These are phyloP conservation scores for Westerdykella sp. DNA, from an alignment of 2,329 filamentous ascomycete species.

Conservation along the genomic window DNA sequence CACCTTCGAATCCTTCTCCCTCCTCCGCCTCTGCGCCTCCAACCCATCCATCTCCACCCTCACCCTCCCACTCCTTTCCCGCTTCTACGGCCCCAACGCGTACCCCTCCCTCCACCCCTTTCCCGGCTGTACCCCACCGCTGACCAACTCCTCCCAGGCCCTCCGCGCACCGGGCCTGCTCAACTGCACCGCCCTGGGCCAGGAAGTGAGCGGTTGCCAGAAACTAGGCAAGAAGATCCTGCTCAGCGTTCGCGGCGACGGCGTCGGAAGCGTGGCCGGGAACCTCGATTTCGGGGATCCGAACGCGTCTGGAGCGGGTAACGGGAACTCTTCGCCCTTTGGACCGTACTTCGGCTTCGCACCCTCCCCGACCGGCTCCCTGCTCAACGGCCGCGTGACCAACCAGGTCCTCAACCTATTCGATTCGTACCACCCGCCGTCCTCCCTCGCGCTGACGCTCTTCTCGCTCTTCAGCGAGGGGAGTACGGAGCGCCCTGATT, in stretches of 20 bases:
- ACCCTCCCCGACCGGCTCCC: background rate
- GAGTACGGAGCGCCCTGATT: conserved; percentile 19
- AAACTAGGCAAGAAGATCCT: conserved; percentile 36
- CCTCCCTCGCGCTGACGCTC: conserved; percentile 17
- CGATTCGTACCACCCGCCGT: conserved; percentile 10
- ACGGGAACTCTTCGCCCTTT: conserved; percentile 4
- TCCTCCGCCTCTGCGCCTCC: background rate
- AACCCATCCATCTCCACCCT: conserved; percentile 30
- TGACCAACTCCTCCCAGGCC: conserved; percentile 25
- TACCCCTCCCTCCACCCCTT: conserved; percentile 33
- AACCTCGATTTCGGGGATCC: conserved; percentile 15
- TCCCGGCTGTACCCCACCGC: conserved; percentile 26
- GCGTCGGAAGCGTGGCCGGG: conserved; percentile 16
- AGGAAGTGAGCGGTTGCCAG: conserved; percentile 34
- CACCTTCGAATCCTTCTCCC: background rate
- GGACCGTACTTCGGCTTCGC: conserved; percentile 5
- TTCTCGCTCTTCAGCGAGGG: conserved; percentile 24
- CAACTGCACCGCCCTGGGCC: conserved; percentile 35
- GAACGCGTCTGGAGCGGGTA: background rate
- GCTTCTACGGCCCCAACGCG: conserved; percentile 27
- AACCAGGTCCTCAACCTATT: conserved; percentile 19
- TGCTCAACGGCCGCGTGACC: background rate
- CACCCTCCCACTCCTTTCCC: conserved; percentile 30
- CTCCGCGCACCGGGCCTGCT: conserved; percentile 34
- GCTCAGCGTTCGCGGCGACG: conserved; percentile 31